Conservation (phyloP, 1,284 basidiomycete species). For the Farysia itapuensis region DNA sequence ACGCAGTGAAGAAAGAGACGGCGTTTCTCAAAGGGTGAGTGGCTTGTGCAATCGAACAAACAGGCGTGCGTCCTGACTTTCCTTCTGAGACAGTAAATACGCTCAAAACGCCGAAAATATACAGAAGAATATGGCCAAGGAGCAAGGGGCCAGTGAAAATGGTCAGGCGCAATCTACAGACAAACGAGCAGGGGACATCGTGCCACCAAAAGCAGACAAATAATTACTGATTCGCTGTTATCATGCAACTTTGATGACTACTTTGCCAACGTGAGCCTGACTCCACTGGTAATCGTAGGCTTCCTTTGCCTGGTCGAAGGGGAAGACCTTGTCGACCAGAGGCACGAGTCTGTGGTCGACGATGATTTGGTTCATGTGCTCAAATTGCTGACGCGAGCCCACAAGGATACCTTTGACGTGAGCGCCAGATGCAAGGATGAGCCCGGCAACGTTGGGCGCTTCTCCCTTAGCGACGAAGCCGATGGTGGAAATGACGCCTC, state of each 20-base stretch:
- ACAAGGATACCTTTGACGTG: slow-evolving; percentile 60
- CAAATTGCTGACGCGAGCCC: slow-evolving; percentile 61
- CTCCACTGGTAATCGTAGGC: slow-evolving; percentile 63
- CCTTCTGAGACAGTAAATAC: slow-evolving; percentile 18
- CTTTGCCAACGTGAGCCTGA: slow-evolving; percentile 46
- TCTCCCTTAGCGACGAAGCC: slow-evolving; percentile 62
- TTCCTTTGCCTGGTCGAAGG: slow-evolving; percentile 63
- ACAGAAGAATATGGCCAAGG: slow-evolving; percentile 20
- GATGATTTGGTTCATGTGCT: slow-evolving; percentile 64
- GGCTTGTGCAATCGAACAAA: background rate
- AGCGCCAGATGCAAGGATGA: slow-evolving; percentile 20
- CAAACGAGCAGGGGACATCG: slow-evolving; percentile 4
- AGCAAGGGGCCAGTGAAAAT: slow-evolving; percentile 7
- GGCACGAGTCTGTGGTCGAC: slow-evolving; percentile 62
- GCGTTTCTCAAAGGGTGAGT: slow-evolving; percentile 33
- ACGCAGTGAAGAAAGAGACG: slow-evolving; percentile 30
- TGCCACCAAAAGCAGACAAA: slow-evolving; percentile 16
- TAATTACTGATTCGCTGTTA: no score
- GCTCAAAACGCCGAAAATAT: slow-evolving; percentile 33
- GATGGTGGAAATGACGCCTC: slow-evolving; percentile 65
- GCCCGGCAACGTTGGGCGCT: slow-evolving; percentile 19
- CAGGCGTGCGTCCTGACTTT: background rate
- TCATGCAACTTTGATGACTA: slow-evolving; percentile 33
- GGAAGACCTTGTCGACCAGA: slow-evolving; percentile 65
- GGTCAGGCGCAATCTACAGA: background rate